Evolutionary conservation across 331 rosid species (phyloP).

Genomic region (Quercus tomentella): DNA sequence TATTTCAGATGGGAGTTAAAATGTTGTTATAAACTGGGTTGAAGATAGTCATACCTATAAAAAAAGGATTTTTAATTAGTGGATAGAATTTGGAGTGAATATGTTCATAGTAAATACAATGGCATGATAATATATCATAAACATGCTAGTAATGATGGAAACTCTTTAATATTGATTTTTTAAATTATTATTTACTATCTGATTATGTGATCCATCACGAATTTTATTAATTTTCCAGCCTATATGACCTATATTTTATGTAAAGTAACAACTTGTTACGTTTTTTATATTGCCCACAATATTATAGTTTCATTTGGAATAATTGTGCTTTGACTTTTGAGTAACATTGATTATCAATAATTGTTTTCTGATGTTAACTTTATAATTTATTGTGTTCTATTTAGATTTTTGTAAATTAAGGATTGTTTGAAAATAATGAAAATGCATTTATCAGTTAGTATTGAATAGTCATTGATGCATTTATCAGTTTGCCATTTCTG

Average conservation of each 20-base stretch:
- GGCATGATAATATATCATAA: not conserved
- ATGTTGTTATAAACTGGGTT: not conserved
- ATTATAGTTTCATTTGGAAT: not conserved
- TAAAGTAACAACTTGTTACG: not conserved
- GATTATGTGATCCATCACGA: not conserved
- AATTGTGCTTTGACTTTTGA: not conserved
- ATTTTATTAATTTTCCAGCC: not conserved
- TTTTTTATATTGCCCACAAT: not conserved
- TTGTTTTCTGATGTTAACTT: not conserved
- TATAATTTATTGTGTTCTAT: not conserved
- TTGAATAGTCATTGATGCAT: not conserved
- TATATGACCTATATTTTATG: too few relatives aligned
- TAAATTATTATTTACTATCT: too few relatives aligned
- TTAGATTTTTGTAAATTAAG: not conserved
- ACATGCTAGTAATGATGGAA: not conserved
- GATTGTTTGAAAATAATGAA: not conserved
- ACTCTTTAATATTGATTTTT: not conserved
- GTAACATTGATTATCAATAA: not conserved
- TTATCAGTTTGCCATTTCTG: not conserved
- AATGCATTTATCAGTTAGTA: not conserved
- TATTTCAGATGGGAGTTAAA: conserved; percentile 21
- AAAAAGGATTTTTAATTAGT: too few relatives aligned
- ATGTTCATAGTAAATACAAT: too few relatives aligned
- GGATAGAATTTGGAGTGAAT: too few relatives aligned
- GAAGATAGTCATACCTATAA: not conserved